Evolutionary conservation across 2,329 filamentous ascomycete species (phyloP), one percentile per base, ranked within the genome.

Genomic region (Eurotiales sp.): DNA sequence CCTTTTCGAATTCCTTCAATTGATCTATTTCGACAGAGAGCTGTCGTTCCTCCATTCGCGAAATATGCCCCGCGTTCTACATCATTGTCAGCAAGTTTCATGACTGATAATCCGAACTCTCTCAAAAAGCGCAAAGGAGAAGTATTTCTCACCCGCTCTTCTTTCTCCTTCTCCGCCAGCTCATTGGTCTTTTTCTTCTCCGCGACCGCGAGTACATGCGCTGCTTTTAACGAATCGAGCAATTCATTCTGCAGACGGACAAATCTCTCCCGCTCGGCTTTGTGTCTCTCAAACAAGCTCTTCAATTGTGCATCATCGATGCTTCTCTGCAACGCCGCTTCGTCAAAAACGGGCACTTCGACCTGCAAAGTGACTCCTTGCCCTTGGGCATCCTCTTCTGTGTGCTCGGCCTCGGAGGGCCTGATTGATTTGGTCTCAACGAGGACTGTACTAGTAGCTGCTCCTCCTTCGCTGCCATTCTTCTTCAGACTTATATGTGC

Each of bases 21-120:
- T 74, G 68, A 36, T 75, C 70, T 42, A 75, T 67, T 58, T 76
- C 73, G 0, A 71, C 64, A 3, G 69, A 64, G 0, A 75, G 64
- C 49, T 76, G 73, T 11, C 71, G 64, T 49, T 72, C 70, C 60
- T 76, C 72, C 23, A 75, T 63, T 8, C 65, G 63, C 42, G 60
- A 53, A 23, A 67, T 63, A 40, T 64, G 64, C 43, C 56, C 56
- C 7, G 61, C 59, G 46, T 73, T 74, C 72, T 76, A 53, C 15
- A 27, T 25, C 6, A 2, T 45, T 4, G n/a, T n/a, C n/a, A n/a
- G n/a, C n/a, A n/a, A n/a, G n/a, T n/a, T n/a, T n/a, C n/a, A n/a
- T n/a, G n/a, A n/a, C n/a, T n/a, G n/a, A n/a, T n/a, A 30, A 36
- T 46, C 17, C 42, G 21, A 10, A 10, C 10, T 50, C 11, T 22